Base-by-base conservation (phyloP, 1,284 basidiomycete species). In the Sanghuangporus sanghuang region DNA sequence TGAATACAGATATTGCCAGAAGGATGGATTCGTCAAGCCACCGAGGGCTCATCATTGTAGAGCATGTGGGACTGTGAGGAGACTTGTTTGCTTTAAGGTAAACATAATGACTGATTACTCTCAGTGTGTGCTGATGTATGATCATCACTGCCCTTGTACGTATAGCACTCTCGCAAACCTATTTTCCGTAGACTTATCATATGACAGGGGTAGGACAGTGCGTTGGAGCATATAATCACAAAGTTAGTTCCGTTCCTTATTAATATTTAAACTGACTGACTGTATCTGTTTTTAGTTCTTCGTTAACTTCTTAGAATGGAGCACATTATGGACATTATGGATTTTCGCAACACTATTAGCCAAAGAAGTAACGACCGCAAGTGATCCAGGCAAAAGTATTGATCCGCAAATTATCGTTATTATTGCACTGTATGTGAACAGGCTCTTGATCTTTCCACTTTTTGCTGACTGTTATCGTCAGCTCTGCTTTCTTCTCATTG, bases 151-250 rank as follows among this genome's bases (percentile, higher is more conserved):
- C 73, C 87, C 87, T 60, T 87, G 85, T 86, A 71, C 14, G 1
- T 16, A 55, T 55, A 0, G 4, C 5, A 12, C 21, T n/a, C 21
- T 46, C 1, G 16, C 32, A 55, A 35, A 55, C 54, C n/a, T 14
- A 39, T 27, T 44, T 59, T 21, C 40, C 53, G 48, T 39, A 3
- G 9, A 3, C 14, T n/a, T 39, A n/a, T 32, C 46, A 48, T 44
- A 27, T 59, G 49, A 38, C 42, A 86, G 84, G 90, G 90, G 86
- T 93, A 57, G 90, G 90, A 35, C 89, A 91, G 68, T 93, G 91
- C 69, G 90, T 93, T 7, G 92, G 92, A 9, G 90, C 90, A 3
- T 80, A 82, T 54, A 94, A 94, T 72, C 86, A 92, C 68, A 91
- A 89, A 75, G 84, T 84, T 63, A 36, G 71, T 58, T 23, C 48